These are phyloP conservation scores for Dothistroma septosporum DNA, from an alignment of 2,329 filamentous ascomycete genomes.

Conservation along the genomic window DNA sequence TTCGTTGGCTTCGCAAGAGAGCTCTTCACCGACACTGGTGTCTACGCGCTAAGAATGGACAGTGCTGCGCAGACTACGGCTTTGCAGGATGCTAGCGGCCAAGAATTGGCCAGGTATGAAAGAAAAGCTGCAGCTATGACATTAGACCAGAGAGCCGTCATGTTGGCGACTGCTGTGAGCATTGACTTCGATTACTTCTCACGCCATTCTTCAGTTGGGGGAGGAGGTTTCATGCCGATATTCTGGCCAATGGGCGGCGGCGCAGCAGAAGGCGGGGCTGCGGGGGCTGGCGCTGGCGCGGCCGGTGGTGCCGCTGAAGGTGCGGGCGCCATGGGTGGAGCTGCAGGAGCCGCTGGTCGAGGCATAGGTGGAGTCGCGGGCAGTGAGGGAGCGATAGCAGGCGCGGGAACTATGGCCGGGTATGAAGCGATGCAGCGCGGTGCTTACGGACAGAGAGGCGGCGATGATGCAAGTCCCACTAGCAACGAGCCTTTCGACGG, in stretches of 20 bases:
- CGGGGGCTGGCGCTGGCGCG: slow-evolving; percentile 35
- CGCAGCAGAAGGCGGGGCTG: slow-evolving; percentile 37
- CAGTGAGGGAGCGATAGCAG: slow-evolving; percentile 38
- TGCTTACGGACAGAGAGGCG: slow-evolving; percentile 32
- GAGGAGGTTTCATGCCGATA: slow-evolving; percentile 51
- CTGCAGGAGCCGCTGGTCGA: slow-evolving; percentile 36
- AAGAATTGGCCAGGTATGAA: slow-evolving; percentile 27
- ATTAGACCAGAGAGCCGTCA: slow-evolving; percentile 61
- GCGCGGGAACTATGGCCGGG: slow-evolving; percentile 58
- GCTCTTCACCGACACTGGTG: slow-evolving; percentile 62
- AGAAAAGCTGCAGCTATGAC: slow-evolving; percentile 52
- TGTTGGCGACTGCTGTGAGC: slow-evolving; percentile 62
- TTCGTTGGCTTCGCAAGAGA: slow-evolving; percentile 61
- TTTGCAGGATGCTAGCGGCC: slow-evolving; percentile 23
- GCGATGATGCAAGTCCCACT: slow-evolving; percentile 34
- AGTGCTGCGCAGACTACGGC: slow-evolving; percentile 46
- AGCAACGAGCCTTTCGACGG: slow-evolving; percentile 28
- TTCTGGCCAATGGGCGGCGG: slow-evolving; percentile 43
- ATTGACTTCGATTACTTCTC: slow-evolving; percentile 67
- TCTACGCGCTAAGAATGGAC: slow-evolving; percentile 63
- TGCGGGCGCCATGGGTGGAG: slow-evolving; percentile 35
- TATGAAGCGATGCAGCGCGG: slow-evolving; percentile 60
- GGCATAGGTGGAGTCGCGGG: slow-evolving; percentile 36
- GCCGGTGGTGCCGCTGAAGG: slow-evolving; percentile 34
- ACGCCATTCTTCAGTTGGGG: slow-evolving; percentile 49